Evolutionary conservation across 179 eudicot genomes (phyloP).

Genomic region (Corrigiola litoralis): DNA sequence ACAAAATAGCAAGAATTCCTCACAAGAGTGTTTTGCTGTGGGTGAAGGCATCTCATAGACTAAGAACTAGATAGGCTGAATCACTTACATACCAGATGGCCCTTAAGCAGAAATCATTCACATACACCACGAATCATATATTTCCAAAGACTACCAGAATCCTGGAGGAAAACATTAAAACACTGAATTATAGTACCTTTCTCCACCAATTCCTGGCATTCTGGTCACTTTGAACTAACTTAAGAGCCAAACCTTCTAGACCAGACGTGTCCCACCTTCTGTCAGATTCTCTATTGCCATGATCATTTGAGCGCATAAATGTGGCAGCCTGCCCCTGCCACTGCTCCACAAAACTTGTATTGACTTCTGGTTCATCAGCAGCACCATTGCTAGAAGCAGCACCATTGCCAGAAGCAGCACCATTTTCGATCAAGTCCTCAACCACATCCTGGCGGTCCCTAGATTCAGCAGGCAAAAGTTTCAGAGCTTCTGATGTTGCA

Average conservation of each 20-base stretch:
- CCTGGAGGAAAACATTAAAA: neutral
- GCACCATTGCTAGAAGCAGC: constrained; percentile 3
- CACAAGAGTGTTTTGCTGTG: neutral
- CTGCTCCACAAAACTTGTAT: constrained; percentile 72
- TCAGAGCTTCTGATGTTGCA: constrained; percentile 45
- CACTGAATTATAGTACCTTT: constrained; percentile 49
- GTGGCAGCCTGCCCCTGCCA: constrained; percentile 84
- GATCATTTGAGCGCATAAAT: constrained; percentile 88
- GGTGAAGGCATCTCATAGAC: neutral
- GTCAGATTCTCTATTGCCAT: constrained; percentile 45
- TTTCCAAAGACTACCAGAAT: neutral
- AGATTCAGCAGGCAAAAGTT: constrained; percentile 39
- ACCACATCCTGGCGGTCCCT: constrained; percentile 29
- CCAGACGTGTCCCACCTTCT: constrained; percentile 74
- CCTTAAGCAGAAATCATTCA: neutral
- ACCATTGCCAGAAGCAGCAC: constrained; percentile 30
- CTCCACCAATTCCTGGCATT: constrained; percentile 92
- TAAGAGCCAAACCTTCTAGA: constrained; percentile 71
- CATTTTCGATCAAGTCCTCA: constrained; percentile 33
- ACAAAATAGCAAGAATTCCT: neutral
- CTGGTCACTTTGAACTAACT: constrained; percentile 79
- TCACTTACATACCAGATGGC: neutral
- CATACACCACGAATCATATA: neutral
- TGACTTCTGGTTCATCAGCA: constrained; percentile 26
- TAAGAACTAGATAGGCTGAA: neutral